Evolutionary conservation across 2,329 filamentous ascomycete genomes (phyloP).

Genomic region (Dactylellina cionopaga): DNA sequence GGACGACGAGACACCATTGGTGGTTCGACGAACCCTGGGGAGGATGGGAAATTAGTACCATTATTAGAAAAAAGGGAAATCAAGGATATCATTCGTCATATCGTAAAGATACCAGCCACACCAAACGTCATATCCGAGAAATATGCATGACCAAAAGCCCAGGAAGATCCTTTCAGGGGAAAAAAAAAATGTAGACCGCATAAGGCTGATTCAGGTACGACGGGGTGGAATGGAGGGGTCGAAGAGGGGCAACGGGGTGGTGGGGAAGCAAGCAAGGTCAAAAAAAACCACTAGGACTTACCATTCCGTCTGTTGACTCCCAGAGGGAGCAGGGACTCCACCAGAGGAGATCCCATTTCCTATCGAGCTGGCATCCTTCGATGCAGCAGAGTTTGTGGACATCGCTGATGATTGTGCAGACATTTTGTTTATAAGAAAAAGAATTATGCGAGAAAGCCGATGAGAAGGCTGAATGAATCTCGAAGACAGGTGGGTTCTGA

Average conservation of each 20-base stretch:
- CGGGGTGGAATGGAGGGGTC: conserved; percentile 40
- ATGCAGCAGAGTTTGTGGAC: conserved; percentile 39
- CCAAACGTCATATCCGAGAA: conserved; percentile 11
- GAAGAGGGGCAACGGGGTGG: conserved; percentile 31
- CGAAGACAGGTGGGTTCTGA: conserved; percentile 4
- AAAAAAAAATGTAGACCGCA: background rate
- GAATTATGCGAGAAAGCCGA: conserved; percentile 14
- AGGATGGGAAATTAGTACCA: conserved; percentile 31
- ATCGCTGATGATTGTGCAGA: conserved; percentile 42
- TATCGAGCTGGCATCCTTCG: conserved; percentile 43
- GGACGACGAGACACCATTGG: conserved; percentile 40
- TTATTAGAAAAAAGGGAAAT: background rate
- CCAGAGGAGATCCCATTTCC: conserved; percentile 40
- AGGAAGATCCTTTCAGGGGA: background rate
- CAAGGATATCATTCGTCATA: conserved; percentile 12
- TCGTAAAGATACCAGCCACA: background rate
- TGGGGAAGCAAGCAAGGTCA: background rate
- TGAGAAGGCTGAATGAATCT: conserved; percentile 8
- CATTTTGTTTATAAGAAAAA: conserved; percentile 17
- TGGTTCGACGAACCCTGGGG: conserved; percentile 41
- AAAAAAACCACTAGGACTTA: conserved; percentile 6
- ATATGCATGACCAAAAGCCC: background rate
- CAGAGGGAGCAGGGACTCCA: conserved; percentile 25
- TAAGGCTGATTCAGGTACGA: background rate
- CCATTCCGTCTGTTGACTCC: conserved; percentile 48